Base-by-base conservation (phyloP, 2,329 filamentous ascomycete genomes). In the Fusarium sp. region DNA sequence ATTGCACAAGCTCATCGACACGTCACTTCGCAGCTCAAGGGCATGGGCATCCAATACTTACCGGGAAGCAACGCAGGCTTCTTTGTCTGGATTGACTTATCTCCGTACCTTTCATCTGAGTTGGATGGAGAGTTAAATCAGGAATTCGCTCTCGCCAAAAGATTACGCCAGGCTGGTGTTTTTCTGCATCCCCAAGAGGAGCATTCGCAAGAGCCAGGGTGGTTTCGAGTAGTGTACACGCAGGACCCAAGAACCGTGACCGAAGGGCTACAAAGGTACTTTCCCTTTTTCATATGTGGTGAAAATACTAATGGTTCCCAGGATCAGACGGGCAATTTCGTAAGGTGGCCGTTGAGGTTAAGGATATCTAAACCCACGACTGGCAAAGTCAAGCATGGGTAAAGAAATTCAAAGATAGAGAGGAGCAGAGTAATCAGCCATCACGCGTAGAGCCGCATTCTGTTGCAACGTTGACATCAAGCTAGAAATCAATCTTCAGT, bases 31-130 rank as follows among this genome's bases (percentile, higher is more conserved):
- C 77, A 76, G 7, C 76, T 88, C 18, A 69, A 75, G 11, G 74
- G 77, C 4, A 77, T 83, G 10, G 80, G 81, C 3, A 81, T 89
- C 6, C 70, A 77, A 6, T 87, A 85, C 62, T 52, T 81, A n/a
- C 53, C 62, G 2, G 77, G 77, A 78, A 80, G 80, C n/a, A 88
- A 88, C 65, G 87, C 87, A 0, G 87, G 85, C 0, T 88, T 89
- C 70, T 90, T 89, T 71, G 66, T 89, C 4, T 89, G 83, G 80
- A 75, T 87, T 4, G 81, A 89, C 71, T 71, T 90, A 18, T 82
- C 81, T 1, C 79, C 80, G 1, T 84, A 80, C 60, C 72, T 87
- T 37, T 76, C 79, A 3, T 67, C 59, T 3, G 64, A 78, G 3
- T 58, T 67, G 6, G 63, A 72, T 14, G 74, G 76, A 24, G 77